Percentiles rank a stretch among this genome's conserved stretches.
phyloP scores from a whole-genome alignment of 805 yeast genomes.

The Myxozyma neglecta region DNA sequence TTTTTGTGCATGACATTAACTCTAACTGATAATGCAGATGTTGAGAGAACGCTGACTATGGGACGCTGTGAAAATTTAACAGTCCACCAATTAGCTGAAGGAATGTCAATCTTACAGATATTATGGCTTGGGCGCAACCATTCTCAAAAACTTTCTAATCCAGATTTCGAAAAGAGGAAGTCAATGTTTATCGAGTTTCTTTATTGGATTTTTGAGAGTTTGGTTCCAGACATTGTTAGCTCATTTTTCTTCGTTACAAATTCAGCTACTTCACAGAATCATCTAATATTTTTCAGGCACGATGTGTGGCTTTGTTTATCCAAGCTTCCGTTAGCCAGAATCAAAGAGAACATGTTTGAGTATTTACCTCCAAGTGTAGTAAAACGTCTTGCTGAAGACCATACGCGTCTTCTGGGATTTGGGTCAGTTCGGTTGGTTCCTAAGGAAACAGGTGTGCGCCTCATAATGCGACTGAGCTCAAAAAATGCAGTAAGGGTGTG shows the following conservation, averaged over 20 bases:
- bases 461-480: slow-evolving; percentile 27
- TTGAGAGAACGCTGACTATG: slow-evolving; percentile 41
- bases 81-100: slow-evolving; percentile 40
- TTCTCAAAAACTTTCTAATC: slow-evolving; percentile 37
- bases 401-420: slow-evolving; percentile 44
- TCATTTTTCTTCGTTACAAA: slow-evolving; percentile 70
- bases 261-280: slow-evolving; percentile 44
- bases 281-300: slow-evolving; percentile 56
- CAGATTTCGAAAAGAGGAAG: slow-evolving; percentile 46
- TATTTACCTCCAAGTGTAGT: slow-evolving; percentile 30
- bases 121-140: slow-evolving; percentile 51
- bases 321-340: slow-evolving; percentile 45
- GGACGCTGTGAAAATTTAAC: slow-evolving; percentile 44
- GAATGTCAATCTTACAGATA: slow-evolving; percentile 49
- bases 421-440: slow-evolving; percentile 39
- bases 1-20: not conserved
- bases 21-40: slow-evolving; percentile 7
- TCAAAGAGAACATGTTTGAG: slow-evolving; percentile 18
- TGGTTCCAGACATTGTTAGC: slow-evolving; percentile 51
- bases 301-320: slow-evolving; percentile 53
- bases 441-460: slow-evolving; percentile 24
- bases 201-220: slow-evolving; percentile 56
- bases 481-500: slow-evolving; percentile 3
- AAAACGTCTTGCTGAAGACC: slow-evolving; percentile 43
- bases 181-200: slow-evolving; percentile 47